phyloP scores from a whole-genome alignment of 1,284 basidiomycete species.

The Meira miltonrushii region DNA sequence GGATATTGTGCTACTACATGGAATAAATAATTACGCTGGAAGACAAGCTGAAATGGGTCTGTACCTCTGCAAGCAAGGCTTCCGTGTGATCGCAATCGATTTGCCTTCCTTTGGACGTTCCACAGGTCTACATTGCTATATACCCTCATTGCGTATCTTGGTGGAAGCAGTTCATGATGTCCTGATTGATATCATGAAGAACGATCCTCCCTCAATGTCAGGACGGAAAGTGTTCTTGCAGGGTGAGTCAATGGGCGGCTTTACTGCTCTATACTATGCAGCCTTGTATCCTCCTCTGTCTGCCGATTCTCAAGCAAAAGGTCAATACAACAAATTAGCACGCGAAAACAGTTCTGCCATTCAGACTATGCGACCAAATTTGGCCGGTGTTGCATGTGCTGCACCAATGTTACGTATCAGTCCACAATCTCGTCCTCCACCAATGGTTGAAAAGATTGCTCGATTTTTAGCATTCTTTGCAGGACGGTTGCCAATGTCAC shows the following conservation, averaged over 20 bases:
- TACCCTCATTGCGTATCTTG: constrained; percentile 54
- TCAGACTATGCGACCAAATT: constrained; percentile 19
- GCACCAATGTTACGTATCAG: constrained; percentile 56
- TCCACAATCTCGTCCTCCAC: constrained; percentile 52
- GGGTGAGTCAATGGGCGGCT: constrained; percentile 54
- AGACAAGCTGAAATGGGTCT: constrained; percentile 54
- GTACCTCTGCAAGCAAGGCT: constrained; percentile 56
- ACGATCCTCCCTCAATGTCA: constrained; percentile 11
- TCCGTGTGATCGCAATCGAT: constrained; percentile 57
- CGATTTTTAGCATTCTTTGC: constrained; percentile 53
- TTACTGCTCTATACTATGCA: constrained; percentile 52
- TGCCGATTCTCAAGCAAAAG: constrained; percentile 20
- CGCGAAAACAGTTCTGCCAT: neutral
- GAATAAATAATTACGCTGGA: constrained; percentile 48
- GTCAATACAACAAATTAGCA: constrained; percentile 13
- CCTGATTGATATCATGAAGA: constrained; percentile 53
- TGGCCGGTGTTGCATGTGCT: constrained; percentile 53
- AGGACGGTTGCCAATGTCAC: constrained; percentile 55
- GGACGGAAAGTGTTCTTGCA: constrained; percentile 50
- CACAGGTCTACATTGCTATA: constrained; percentile 55
- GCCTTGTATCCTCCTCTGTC: constrained; percentile 42
- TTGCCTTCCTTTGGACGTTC: constrained; percentile 55
- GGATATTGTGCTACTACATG: constrained; percentile 32
- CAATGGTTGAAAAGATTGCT: constrained; percentile 53
- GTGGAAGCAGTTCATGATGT: constrained; percentile 56